Evolutionary conservation across 352 stramenopile genomes (phyloP), one percentile per base, ranked within the genome.

Genomic region (Globisporangium mamillatum): DNA sequence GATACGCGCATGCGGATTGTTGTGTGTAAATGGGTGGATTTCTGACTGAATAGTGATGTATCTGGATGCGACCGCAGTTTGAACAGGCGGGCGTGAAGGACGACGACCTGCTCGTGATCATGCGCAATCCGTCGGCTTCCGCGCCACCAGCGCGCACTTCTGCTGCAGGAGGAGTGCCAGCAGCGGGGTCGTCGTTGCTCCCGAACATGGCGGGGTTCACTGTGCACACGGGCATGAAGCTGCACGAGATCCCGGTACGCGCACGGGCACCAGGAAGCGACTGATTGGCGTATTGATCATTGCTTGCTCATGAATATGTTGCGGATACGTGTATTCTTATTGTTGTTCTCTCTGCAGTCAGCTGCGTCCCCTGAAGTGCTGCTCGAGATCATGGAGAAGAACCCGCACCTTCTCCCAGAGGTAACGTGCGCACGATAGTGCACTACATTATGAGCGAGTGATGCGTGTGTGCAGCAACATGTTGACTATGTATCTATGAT

Each of bases 361-460:
- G 79, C 91, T 68, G 82, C 84, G 14, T 87, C 86, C 9, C 80
- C 88, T 7, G 86, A 96, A 66, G 53, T 89, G 25, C 77, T 94
- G 58, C 78, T 96, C 18, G 86, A 93, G 5, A 94, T 94, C 56
- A 89, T 94, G 67, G 82, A 92, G 5, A 88, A 91, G 70, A 96
- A 94, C 64, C 84, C 86, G 0, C 75, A 90, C 5, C 70, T 96
- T 36, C 61, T 96, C 22, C 57, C 58, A 1, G 76, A 93, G 75
- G 88, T 94, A 53, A 9, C 63, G 56, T 58, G 18, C 18, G 1
- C 8, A 7, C 20, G 55, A 46, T 46, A 46, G 14, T 38, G 20
- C 27, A 29, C 18, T 4, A 20, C 29, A 32, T 32, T 32, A 2
- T n/a, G n/a, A 6, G 16, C 6, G 22, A 20, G 10, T 53, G 9